These are phyloP conservation scores for Podila epicladia DNA, from an alignment of 192 early-diverging fungal species.

Conservation along the genomic window DNA sequence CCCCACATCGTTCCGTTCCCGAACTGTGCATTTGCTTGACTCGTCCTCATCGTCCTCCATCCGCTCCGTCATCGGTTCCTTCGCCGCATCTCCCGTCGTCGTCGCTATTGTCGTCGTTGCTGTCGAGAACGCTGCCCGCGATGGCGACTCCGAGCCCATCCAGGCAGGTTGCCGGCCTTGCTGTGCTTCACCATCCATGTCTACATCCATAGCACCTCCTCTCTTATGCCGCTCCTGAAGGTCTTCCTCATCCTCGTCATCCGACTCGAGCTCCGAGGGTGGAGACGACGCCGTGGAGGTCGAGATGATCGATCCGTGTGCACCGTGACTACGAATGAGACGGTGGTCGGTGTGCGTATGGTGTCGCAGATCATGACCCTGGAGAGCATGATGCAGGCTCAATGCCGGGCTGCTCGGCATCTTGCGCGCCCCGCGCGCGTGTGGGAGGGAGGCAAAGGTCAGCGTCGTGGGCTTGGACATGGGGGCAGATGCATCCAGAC, in stretches of 20 bases:
- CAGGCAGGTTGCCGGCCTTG: not conserved
- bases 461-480: not conserved
- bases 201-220: not conserved
- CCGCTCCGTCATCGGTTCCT: not conserved
- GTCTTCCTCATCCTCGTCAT: constrained; percentile 16
- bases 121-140: not conserved
- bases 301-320: not conserved
- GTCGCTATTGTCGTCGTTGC: not conserved
- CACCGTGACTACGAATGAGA: not conserved
- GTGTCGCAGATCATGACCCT: not conserved
- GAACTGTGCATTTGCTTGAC: not conserved
- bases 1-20: no score
- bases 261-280: not conserved
- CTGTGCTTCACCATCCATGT: not conserved
- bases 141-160: not conserved
- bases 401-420: no score
- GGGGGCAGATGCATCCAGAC: not conserved
- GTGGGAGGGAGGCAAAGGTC: no score
- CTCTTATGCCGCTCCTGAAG: not conserved
- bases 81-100: not conserved
- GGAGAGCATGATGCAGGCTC: not conserved
- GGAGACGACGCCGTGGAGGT: constrained; percentile 16
- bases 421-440: no score
- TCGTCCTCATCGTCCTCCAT: constrained; percentile 1
- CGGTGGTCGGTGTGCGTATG: not conserved